Percentiles rank a stretch among this genome's conserved stretches.
Evolutionary conservation across 345 rosid genomes (phyloP).

Genomic region (Boechera stricta): DNA sequence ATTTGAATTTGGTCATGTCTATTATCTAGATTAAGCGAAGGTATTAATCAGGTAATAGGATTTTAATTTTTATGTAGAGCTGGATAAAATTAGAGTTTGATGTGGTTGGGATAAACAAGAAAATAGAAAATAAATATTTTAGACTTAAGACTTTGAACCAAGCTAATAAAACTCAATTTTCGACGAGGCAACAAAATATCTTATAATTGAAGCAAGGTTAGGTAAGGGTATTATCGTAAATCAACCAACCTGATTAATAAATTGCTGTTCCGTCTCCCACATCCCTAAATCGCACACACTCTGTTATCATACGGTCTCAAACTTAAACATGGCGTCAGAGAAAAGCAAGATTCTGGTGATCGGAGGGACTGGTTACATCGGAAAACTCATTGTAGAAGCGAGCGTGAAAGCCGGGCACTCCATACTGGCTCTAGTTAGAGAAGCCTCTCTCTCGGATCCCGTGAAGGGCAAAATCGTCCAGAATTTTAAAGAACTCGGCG

Average conservation of each 20-base stretch:
- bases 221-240: slow-evolving; percentile 26
- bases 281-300: not conserved
- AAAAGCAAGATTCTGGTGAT: slow-evolving; percentile 71
- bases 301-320: not conserved
- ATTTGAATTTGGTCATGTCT: not conserved
- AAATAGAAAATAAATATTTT: too few species aligned
- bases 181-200: not conserved
- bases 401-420: slow-evolving; percentile 63
- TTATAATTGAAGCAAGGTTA: not conserved
- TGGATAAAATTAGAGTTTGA: too few species aligned
- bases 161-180: too few species aligned
- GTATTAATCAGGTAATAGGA: too few species aligned
- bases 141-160: too few species aligned
- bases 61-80: too few species aligned
- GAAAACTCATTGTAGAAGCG: slow-evolving; percentile 70
- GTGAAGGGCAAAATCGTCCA: slow-evolving; percentile 58
- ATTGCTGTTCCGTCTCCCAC: not conserved
- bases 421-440: slow-evolving; percentile 68
- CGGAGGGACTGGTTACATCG: slow-evolving; percentile 81
- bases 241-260: slow-evolving; percentile 7
- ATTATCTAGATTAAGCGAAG: too few species aligned
- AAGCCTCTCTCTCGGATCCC: slow-evolving; percentile 57
- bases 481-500: slow-evolving; percentile 61
- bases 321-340: slow-evolving; percentile 39
- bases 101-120: not conserved